These are phyloP conservation scores for Blastobotrys illinoisensis DNA, from an alignment of 1,139 yeast genomes.

Conservation along the genomic window DNA sequence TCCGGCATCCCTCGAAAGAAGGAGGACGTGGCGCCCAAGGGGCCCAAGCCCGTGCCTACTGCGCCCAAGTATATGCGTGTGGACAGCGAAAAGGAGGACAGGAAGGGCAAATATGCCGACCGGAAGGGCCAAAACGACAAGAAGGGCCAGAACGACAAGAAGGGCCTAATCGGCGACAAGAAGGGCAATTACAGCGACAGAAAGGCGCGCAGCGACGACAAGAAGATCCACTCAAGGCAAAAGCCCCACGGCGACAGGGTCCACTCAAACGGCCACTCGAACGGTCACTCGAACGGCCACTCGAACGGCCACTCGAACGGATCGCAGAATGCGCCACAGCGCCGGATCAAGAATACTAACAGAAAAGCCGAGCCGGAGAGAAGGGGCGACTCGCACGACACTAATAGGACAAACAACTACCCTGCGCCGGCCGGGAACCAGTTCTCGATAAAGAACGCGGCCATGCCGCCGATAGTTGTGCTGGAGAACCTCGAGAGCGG, in stretches of 20 bases:
- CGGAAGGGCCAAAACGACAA: not conserved
- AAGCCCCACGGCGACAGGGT: not conserved
- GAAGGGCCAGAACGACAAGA: no score
- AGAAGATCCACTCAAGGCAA: not conserved
- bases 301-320: not conserved
- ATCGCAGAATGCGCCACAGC: not conserved
- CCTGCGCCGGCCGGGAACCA: not conserved
- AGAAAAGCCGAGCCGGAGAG: slow-evolving; percentile 4
- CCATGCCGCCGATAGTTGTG: slow-evolving; percentile 27
- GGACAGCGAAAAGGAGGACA: not conserved
- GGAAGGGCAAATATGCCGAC: not conserved
- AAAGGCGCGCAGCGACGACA: not conserved
- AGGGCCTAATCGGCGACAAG: no score
- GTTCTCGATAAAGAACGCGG: slow-evolving; percentile 23
- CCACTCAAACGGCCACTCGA: not conserved
- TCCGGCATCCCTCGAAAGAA: not conserved
- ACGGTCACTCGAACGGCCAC: not conserved
- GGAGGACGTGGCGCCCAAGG: not conserved
- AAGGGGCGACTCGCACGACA: not conserved
- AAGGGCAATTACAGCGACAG: not conserved
- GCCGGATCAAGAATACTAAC: not conserved
- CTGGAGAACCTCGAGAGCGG: slow-evolving; percentile 25
- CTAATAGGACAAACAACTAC: not conserved
- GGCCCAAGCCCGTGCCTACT: not conserved
- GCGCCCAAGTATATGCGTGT: not conserved